Percentiles rank a stretch among this genome's conserved stretches.
Conservation (phyloP, 495 filamentous ascomycete genomes). For the Pseudevernia furfuracea region DNA sequence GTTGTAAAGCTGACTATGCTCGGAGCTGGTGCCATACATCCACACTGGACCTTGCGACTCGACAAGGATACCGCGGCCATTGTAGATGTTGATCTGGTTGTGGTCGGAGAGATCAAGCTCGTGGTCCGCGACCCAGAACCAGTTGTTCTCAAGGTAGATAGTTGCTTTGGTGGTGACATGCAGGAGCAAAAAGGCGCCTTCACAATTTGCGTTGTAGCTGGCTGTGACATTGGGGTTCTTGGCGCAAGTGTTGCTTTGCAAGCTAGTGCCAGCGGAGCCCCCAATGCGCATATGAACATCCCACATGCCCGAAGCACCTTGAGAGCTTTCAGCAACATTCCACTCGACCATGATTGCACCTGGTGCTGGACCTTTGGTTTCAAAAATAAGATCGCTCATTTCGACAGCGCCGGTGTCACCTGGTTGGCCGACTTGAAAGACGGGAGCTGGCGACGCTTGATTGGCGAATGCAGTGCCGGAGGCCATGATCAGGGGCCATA, state of each 20-base stretch:
- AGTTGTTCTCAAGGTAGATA: conserved; percentile 83
- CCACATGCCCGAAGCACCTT: conserved; percentile 76
- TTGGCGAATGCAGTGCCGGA: conserved; percentile 65
- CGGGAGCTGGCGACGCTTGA: conserved; percentile 51
- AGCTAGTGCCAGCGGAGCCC: conserved; percentile 69
- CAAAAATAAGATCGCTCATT: conserved; percentile 76
- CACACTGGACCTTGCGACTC: conserved; percentile 53
- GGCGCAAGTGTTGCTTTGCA: conserved; percentile 68
- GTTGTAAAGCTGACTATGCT: conserved; percentile 86
- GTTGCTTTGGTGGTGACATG: conserved; percentile 65
- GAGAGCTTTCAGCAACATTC: conserved; percentile 66
- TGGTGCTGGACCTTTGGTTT: conserved; percentile 67
- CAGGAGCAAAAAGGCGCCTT: conserved; percentile 73
- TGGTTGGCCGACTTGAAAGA: conserved; percentile 69
- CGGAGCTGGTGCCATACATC: conserved; percentile 72
- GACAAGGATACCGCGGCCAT: conserved; percentile 76
- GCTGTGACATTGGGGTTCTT: conserved; percentile 58
- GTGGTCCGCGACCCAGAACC: conserved; percentile 95
- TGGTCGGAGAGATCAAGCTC: conserved; percentile 71
- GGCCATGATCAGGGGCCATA: conserved; percentile 85
- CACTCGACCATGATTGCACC: conserved; percentile 87
- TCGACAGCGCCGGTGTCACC: conserved; percentile 75
- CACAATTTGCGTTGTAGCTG: conserved; percentile 47
- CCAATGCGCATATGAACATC: conserved; percentile 84
- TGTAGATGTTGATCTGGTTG: conserved; percentile 85